These are phyloP conservation scores for Phytophthora hybrid DNA, from an alignment of 352 stramenopile genomes.

Conservation along the genomic window DNA sequence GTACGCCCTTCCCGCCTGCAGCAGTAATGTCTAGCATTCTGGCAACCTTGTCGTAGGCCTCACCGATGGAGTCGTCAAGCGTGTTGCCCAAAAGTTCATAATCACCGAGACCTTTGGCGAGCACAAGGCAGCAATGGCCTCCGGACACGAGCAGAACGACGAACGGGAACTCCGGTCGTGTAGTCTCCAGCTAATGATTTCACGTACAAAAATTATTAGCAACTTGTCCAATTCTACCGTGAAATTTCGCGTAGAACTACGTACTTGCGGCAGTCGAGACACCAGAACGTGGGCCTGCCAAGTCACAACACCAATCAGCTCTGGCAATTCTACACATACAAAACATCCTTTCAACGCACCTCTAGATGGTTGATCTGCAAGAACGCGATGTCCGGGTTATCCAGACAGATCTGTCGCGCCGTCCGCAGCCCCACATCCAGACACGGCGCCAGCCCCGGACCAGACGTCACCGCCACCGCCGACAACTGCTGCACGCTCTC, in stretches of 20 bases:
- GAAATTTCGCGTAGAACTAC: neutral
- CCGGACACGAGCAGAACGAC: constrained; percentile 98
- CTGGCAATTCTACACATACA: neutral
- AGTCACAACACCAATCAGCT: neutral
- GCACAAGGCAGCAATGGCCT: constrained; percentile 98
- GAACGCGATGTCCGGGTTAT: constrained; percentile 92
- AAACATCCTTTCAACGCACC: constrained; percentile 29
- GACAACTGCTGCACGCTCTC: constrained; percentile 87
- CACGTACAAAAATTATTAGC: constrained; percentile 4
- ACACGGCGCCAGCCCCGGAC: constrained; percentile 97
- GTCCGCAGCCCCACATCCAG: constrained; percentile 94
- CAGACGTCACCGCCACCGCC: constrained; percentile 96
- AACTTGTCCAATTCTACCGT: neutral
- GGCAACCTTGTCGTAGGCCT: constrained; percentile 99
- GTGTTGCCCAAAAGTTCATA: constrained; percentile 97
- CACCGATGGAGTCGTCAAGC: constrained; percentile 97
- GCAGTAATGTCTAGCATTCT: constrained; percentile 92
- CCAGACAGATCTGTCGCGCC: constrained; percentile 83
- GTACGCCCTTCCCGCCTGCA: constrained; percentile 51
- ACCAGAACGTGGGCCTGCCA: constrained; percentile 95
- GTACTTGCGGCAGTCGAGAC: constrained; percentile 86
- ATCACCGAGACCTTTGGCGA: constrained; percentile 91
- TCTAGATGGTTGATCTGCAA: constrained; percentile 98
- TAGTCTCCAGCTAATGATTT: constrained; percentile 39
- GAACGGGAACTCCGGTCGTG: constrained; percentile 94